phyloP scores from a whole-genome alignment of 495 filamentous ascomycete genomes.

The Amniculicola lignicola region DNA sequence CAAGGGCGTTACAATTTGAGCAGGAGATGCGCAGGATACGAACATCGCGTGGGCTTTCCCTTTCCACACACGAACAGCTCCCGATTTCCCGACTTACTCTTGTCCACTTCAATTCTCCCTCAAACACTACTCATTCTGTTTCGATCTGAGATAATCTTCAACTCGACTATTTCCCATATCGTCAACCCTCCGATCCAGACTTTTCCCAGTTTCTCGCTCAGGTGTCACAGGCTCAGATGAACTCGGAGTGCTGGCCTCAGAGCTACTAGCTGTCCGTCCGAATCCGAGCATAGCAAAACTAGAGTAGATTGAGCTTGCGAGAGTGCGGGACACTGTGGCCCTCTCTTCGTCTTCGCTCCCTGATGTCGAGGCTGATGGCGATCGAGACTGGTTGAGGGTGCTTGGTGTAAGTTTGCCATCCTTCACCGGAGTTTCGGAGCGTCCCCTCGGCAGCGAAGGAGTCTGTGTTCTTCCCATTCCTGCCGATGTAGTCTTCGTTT shows the following conservation, averaged over 20 bases:
- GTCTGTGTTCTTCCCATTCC: conserved; percentile 2
- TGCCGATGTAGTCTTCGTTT: not conserved
- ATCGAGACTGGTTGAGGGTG: conserved; percentile 9
- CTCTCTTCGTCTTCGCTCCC: conserved; percentile 1
- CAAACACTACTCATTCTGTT: too few relatives aligned
- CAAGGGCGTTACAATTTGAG: too few relatives aligned
- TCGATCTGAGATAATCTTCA: conserved; percentile 15
- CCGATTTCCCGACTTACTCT: too few relatives aligned
- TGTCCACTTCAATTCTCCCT: too few relatives aligned
- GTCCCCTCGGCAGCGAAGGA: too few relatives aligned
- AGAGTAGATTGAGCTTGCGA: conserved; percentile 23
- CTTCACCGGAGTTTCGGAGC: too few relatives aligned
- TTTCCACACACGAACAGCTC: too few relatives aligned
- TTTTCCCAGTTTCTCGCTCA: conserved; percentile 4
- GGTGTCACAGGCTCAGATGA: not conserved
- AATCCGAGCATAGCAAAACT: conserved; percentile 20
- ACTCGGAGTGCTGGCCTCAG: conserved; percentile 3
- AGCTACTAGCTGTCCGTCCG: conserved; percentile 12
- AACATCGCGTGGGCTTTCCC: too few relatives aligned
- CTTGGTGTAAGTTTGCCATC: conserved; percentile 5
- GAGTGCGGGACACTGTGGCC: not conserved
- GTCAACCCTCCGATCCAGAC: conserved; percentile 4
- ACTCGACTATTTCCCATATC: conserved; percentile 3
- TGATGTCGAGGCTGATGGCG: not conserved
- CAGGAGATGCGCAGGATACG: too few relatives aligned